Percentiles rank a stretch among this genome's conserved stretches.
These are phyloP conservation scores for Cutaneotrichosporon sp. DNA, from an alignment of 1,284 basidiomycete genomes.

Conservation along the genomic window DNA sequence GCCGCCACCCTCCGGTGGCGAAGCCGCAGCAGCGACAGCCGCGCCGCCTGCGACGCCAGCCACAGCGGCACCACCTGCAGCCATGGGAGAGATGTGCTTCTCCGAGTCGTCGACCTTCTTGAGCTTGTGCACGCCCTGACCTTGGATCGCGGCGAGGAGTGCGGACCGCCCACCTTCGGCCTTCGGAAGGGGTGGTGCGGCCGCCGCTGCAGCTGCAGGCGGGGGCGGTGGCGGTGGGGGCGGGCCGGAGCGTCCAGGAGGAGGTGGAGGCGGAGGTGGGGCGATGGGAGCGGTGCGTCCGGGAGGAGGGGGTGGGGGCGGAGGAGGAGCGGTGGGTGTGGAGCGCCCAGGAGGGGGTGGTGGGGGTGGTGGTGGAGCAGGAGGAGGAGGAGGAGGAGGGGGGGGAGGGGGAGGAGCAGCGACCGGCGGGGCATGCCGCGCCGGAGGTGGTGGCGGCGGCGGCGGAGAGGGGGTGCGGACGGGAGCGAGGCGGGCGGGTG, in stretches of 20 bases:
- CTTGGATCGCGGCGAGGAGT: constrained; percentile 67
- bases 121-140: constrained; percentile 68
- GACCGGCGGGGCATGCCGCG: constrained; percentile 32
- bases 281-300: constrained; percentile 28
- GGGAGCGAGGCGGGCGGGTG: constrained; percentile 24
- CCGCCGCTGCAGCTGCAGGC: constrained; percentile 48
- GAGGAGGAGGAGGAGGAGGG: constrained; percentile 22
- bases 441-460: constrained; percentile 44
- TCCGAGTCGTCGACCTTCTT: constrained; percentile 60
- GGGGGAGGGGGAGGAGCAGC: constrained; percentile 44
- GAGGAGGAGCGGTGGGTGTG: constrained; percentile 37
- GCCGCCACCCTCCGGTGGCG: constrained; percentile 52
- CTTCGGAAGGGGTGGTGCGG: constrained; percentile 37
- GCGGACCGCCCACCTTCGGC: constrained; percentile 59
- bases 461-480: constrained; percentile 39
- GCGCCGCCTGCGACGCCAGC: constrained; percentile 54
- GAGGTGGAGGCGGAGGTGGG: constrained; percentile 52
- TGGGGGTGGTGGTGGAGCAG: constrained; percentile 28
- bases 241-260: constrained; percentile 59
- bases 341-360: constrained; percentile 25
- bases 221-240: constrained; percentile 56
- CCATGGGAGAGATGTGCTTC: constrained; percentile 51
- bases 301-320: constrained; percentile 41
- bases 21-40: constrained; percentile 33
- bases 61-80: constrained; percentile 56